Evolutionary conservation across 179 eudicot genomes (phyloP).

Genomic region (Dionaea muscipula): DNA sequence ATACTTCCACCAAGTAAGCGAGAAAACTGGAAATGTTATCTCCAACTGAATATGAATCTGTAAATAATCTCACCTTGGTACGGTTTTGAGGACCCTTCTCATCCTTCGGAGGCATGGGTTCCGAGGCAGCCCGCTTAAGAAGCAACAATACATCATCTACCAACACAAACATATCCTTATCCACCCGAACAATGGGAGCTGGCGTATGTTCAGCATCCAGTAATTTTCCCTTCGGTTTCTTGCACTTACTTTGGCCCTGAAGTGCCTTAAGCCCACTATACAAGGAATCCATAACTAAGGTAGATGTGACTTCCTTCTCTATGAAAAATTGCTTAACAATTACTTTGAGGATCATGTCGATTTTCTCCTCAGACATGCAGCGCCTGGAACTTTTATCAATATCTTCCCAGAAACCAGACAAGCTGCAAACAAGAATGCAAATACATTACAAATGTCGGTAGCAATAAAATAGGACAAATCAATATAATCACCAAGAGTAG

Average conservation of each 20-base stretch:
- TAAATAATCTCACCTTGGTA: constrained; percentile 47
- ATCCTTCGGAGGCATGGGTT: constrained; percentile 93
- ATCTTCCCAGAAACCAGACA: constrained; percentile 70
- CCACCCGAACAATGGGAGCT: constrained; percentile 58
- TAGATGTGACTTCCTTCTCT: constrained; percentile 94
- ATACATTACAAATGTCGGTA: no score
- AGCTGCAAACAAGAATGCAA: constrained; percentile 32
- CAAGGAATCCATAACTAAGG: constrained; percentile 95
- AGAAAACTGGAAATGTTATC: no score
- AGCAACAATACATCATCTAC: constrained; percentile 74
- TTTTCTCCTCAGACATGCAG: constrained; percentile 67
- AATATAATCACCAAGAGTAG: no score
- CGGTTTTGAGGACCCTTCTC: constrained; percentile 98
- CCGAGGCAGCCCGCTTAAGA: constrained; percentile 83
- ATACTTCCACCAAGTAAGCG: no score
- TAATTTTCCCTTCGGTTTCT: constrained; percentile 37
- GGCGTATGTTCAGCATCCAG: constrained; percentile 49
- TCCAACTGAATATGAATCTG: not conserved
- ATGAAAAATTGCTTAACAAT: constrained; percentile 79
- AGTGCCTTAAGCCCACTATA: constrained; percentile 94
- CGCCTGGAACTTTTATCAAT: constrained; percentile 68
- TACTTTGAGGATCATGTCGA: constrained; percentile 53
- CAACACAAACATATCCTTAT: constrained; percentile 68
- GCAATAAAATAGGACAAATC: no score
- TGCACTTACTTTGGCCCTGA: constrained; percentile 60